Conservation (phyloP, 2,329 filamentous ascomycete genomes). For the Aschersonia sp. region DNA sequence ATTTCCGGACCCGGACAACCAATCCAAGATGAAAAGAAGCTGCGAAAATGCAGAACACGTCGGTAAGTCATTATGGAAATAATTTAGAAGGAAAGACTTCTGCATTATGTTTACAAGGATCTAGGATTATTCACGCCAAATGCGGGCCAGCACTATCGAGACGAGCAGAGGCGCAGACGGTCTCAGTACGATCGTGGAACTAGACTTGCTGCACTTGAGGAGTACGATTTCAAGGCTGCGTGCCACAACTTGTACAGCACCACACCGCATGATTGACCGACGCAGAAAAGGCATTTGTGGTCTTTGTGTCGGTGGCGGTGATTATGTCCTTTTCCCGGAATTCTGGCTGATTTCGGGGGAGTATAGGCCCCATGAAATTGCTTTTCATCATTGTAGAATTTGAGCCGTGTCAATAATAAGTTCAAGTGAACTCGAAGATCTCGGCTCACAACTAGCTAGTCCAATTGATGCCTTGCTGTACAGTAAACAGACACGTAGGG, state of each 20-base stretch:
- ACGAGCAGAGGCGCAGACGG: constrained; percentile 61
- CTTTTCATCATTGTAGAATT: neutral
- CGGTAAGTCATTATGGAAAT: constrained; percentile 32
- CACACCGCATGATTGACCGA: neutral
- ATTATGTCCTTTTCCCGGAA: neutral
- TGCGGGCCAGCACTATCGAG: constrained; percentile 55
- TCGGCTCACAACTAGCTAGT: constrained; percentile 4
- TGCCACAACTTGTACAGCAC: constrained; percentile 22
- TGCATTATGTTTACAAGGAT: neutral
- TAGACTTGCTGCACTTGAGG: constrained; percentile 51
- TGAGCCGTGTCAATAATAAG: constrained; percentile 4
- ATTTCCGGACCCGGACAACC: constrained; percentile 71
- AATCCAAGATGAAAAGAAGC: constrained; percentile 74
- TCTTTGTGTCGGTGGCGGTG: neutral
- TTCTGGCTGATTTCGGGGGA: neutral
- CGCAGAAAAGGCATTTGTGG: neutral
- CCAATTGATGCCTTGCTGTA: neutral
- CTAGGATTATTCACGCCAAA: constrained; percentile 68
- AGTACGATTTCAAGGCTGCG: constrained; percentile 36
- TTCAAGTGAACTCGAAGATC: neutral
- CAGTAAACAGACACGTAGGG: neutral
- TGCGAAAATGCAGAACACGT: constrained; percentile 77
- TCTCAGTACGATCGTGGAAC: constrained; percentile 76
- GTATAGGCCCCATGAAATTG: neutral
- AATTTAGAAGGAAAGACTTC: neutral